A percentile compares a stretch with the other conserved stretches of the same genome.
phyloP scores from a whole-genome alignment of 2,329 filamentous ascomycete genomes.

The Huntiella omanensis region DNA sequence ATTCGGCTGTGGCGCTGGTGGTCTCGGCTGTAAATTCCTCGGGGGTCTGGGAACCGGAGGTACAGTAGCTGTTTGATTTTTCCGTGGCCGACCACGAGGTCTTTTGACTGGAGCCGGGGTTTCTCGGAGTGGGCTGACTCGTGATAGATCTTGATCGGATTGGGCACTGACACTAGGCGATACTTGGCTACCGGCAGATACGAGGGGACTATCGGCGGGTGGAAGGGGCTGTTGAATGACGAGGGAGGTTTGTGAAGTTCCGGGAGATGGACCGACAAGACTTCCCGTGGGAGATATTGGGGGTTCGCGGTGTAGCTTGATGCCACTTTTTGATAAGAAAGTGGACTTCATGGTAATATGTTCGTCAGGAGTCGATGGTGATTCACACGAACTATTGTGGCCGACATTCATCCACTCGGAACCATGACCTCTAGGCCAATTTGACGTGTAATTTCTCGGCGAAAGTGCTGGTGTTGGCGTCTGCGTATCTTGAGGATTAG shows the following conservation, averaged over 20 bases:
- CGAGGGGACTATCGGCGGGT: not conserved
- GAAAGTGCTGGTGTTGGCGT: slow-evolving; percentile 5
- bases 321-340: no score
- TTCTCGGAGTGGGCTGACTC: not conserved
- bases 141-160: not conserved
- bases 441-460: not conserved
- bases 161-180: not conserved
- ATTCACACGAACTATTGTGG: no score
- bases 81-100: slow-evolving; percentile 1
- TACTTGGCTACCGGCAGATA: not conserved
- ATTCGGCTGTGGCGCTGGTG: not conserved
- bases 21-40: not conserved
- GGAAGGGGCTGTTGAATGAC: not conserved
- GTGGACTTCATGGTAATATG: no score
- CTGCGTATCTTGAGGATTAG: not conserved
- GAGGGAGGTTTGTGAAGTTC: not conserved
- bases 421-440: not conserved
- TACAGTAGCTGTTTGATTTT: not conserved
- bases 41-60: not conserved
- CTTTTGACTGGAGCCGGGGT: not conserved
- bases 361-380: no score
- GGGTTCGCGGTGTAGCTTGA: no score
- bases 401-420: no score
- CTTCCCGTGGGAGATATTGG: no score
- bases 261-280: not conserved